Base-by-base conservation (phyloP, 176 grass and related monocot species). In the bread wheat (Triticum aestivum) region DNA sequence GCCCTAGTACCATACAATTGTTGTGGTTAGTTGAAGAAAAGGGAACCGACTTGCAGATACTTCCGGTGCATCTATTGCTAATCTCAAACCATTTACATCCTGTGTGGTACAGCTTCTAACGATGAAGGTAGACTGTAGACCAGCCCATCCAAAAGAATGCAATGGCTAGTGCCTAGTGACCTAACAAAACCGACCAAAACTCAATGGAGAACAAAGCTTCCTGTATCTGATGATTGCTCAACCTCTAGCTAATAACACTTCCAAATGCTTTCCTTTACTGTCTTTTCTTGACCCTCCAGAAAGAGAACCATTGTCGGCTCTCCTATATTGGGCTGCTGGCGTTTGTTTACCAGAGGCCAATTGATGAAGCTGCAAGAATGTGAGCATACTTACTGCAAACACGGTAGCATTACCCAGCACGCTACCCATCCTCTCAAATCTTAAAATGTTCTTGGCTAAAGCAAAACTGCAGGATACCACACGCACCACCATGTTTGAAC, bases 281-380 rank as follows among this genome's bases (percentile, higher is more conserved):
- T 68, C 75, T 62, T 67, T 87, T 74, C 11, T 49, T 56, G 70
- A 82, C 9, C 61, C 38, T 18, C 8, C 70, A 82, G 70, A 75
- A 27, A 42, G 70, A 67, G 58, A 68, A 65, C 0, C 7, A 52
- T 68, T 67, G 58, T 70, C 7, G 3, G 35, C 8, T 82, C 15
- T 82, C 61, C 70, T 87, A 76, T n/a, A 58, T 58, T 82, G 32
- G 9, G 68, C 44, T 33, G 33, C 15, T 66, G 41, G 59, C 39
- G 30, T 42, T 82, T 87, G 69, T 29, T 14, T 87, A 61, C 77
- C 68, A 58, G 80, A 93, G 14, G 77, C 65, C 71, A 91, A 52
- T 76, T 89, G 91, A 76, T 91, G 87, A n/a, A 95, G 70, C 77
- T 91, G 94, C 65, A 89, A 61, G 64, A 93, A 91, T 58, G 91